Base-by-base conservation (phyloP, 2,329 filamentous ascomycete genomes). In the Aspergillus pseudoviridinutans region DNA sequence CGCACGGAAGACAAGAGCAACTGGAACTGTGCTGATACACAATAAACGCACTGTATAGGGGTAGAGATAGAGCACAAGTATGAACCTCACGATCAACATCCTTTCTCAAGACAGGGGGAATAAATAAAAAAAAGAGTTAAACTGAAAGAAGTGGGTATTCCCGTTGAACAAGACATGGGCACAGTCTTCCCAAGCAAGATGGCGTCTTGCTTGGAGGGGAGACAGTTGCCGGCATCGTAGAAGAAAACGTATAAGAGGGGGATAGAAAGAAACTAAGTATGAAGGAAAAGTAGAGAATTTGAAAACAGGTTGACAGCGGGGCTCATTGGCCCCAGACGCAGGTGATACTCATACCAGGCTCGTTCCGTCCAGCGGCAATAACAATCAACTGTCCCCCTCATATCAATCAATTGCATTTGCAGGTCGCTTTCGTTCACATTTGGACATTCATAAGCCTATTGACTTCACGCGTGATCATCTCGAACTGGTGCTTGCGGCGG, bases 401-500 rank as follows among this genome's bases (percentile, higher is more conserved):
- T 54, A 24, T 42, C 46, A 51, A 53, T 49, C 49, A 51, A 58
- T 50, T 28, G 38, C 55, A 53, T 29, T 38, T 25, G 20, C 42
- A 47, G 22, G 9, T 24, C 14, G 20, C 24, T 27, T 24, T 24
- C 20, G 22, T 24, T 47, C 12, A 22, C 44, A 38, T 44, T 57
- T 49, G 35, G 46, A 51, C 50, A 44, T 32, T 56, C 22, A 57
- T 38, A 28, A 52, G 46, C 22, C 44, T 61, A 56, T 63, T 54
- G 59, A 47, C 27, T 56, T 60, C 62, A 64, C 41, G 52, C 49
- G 47, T 57, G 50, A 69, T 84, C 82, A 38, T 81, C 81, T 5
- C 82, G 81, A 44, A 86, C 79, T 55, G 70, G 42, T 74, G 69
- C 56, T 72, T 73, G 55, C 65, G 70, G 54, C 61, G 73, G 51